phyloP scores from a whole-genome alignment of 805 yeast species.

The Starmerella geochares region DNA sequence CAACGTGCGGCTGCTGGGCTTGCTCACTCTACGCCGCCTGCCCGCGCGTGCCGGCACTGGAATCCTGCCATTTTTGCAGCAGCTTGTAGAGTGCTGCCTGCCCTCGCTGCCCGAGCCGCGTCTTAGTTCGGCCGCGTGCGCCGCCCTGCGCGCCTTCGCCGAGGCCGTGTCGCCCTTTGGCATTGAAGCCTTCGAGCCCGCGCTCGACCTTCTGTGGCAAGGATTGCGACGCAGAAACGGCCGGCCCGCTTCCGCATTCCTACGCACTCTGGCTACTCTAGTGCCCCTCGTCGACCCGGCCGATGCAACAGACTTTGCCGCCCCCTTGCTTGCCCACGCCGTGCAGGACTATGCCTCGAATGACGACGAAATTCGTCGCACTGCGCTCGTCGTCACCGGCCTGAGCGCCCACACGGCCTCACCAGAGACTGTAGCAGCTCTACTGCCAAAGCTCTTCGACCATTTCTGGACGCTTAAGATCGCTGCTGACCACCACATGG shows the following conservation, averaged over 20 bases:
- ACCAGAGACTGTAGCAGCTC: constrained; percentile 41
- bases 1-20: constrained; percentile 73
- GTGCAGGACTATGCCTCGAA: constrained; percentile 67
- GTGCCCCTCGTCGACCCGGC: constrained; percentile 83
- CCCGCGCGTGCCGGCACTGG: constrained; percentile 53
- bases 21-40: constrained; percentile 50
- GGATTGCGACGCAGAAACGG: constrained; percentile 75
- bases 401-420: constrained; percentile 53
- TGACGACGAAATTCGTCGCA: constrained; percentile 75
- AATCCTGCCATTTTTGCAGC: constrained; percentile 61
- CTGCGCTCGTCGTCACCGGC: constrained; percentile 58
- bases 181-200: constrained; percentile 68
- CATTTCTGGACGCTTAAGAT: constrained; percentile 1
- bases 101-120: constrained; percentile 50
- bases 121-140: constrained; percentile 61
- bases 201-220: constrained; percentile 68
- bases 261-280: constrained; percentile 66
- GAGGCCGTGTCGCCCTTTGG: constrained; percentile 82
- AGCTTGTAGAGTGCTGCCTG: constrained; percentile 41
- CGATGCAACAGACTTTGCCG: constrained; percentile 65
- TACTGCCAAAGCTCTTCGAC: constrained; percentile 38
- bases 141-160: constrained; percentile 63
- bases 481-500: constrained; percentile 35
- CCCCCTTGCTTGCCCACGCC: constrained; percentile 58
- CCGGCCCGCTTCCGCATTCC: constrained; percentile 52